These are phyloP conservation scores for Friedmanniomyces simplex DNA, from an alignment of 495 filamentous ascomycete species.

Conservation along the genomic window DNA sequence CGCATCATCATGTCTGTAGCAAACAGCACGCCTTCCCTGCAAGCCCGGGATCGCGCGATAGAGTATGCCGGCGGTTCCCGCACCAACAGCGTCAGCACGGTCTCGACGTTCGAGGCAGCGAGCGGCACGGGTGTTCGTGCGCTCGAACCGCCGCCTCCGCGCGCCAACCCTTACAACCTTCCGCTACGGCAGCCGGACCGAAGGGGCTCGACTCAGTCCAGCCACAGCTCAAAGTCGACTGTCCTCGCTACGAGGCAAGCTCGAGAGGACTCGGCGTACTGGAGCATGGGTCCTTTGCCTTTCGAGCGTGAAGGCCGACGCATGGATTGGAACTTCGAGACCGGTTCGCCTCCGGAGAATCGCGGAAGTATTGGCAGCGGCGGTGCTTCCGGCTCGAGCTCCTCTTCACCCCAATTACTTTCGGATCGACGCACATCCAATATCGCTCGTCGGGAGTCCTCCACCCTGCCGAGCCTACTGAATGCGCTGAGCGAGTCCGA, in stretches of 20 bases:
- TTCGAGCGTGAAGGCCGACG: constrained; percentile 2
- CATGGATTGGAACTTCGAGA: constrained; percentile 4
- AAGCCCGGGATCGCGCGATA: constrained; percentile 4
- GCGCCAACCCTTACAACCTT: not conserved
- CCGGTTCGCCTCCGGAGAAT: constrained; percentile 7
- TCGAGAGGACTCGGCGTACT: constrained; percentile 10
- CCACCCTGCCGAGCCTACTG: constrained; percentile 5
- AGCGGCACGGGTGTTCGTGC: not conserved
- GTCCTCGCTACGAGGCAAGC: not conserved
- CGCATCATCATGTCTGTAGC: constrained; percentile 26
- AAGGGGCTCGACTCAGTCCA: not conserved
- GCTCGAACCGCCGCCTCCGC: constrained; percentile 6
- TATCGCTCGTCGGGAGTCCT: constrained; percentile 7
- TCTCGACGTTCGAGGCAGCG: not conserved
- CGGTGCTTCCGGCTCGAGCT: not conserved
- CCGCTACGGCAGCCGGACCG: not conserved
- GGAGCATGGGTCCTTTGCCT: not conserved
- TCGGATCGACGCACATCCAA: not conserved
- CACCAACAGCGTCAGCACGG: constrained; percentile 1
- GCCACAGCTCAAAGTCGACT: not conserved
- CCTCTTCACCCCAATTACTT: not conserved
- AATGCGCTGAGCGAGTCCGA: constrained; percentile 3
- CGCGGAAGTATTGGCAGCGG: constrained; percentile 1
- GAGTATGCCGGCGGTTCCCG: not conserved
- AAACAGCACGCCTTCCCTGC: constrained; percentile 15